Evolutionary conservation across 345 rosid genomes (phyloP).

Genomic region (Rubroshorea leprosula): DNA sequence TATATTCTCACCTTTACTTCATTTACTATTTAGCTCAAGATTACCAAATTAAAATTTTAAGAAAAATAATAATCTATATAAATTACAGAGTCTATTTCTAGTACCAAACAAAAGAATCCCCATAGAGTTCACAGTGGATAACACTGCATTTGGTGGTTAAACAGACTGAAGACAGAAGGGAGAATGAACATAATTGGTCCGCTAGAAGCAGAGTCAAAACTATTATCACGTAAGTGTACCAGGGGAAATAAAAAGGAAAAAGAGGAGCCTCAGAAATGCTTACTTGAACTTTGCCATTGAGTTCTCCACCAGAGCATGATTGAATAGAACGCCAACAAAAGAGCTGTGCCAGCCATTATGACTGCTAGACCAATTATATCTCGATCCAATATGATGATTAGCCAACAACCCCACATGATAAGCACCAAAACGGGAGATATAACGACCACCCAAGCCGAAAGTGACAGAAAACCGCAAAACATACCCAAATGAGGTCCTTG

Average conservation of each 20-base stretch:
- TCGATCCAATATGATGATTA: constrained; percentile 67
- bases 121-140: background rate
- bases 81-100: background rate
- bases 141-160: too few species aligned
- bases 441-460: constrained; percentile 72
- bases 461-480: constrained; percentile 65
- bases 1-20: background rate
- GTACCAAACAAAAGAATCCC: background rate
- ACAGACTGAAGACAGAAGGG: background rate
- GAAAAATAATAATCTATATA: background rate
- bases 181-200: background rate
- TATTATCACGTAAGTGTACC: background rate
- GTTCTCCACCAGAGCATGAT: constrained; percentile 99
- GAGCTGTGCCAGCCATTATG: constrained; percentile 97
- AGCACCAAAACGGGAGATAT: constrained; percentile 79
- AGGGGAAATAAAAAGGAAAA: background rate
- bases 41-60: background rate
- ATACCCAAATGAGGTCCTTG: constrained; percentile 81
- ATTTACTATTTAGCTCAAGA: background rate
- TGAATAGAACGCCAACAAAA: constrained; percentile 89
- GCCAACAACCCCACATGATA: constrained; percentile 86
- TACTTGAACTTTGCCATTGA: constrained; percentile 99
- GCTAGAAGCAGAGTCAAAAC: background rate
- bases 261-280: constrained; percentile 17
- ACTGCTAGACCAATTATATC: constrained; percentile 91